phyloP scores from a whole-genome alignment of 441 rosid genomes.

The Aquilaria agallochum region DNA sequence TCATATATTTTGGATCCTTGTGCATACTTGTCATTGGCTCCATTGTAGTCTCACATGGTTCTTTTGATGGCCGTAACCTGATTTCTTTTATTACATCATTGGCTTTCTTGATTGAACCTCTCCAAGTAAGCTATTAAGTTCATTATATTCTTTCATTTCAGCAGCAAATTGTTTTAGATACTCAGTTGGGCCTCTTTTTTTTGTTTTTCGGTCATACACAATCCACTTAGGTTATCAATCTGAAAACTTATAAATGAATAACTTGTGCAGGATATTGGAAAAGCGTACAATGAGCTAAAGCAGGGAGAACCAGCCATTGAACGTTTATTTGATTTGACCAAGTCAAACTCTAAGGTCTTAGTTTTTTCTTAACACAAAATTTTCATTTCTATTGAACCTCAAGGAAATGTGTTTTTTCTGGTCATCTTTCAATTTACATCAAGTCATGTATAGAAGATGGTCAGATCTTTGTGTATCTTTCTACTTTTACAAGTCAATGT shows the following conservation, averaged over 20 bases:
- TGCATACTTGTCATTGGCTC: slow-evolving; percentile 66
- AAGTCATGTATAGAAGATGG: too few species aligned
- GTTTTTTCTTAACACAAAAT: too few species aligned
- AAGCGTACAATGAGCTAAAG: slow-evolving; percentile 94
- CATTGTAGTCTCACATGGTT: slow-evolving; percentile 55
- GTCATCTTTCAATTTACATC: too few species aligned
- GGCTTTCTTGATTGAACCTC: slow-evolving; percentile 81
- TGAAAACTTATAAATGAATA: slow-evolving; percentile 19
- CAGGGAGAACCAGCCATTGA: slow-evolving; percentile 93
- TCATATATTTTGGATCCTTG: slow-evolving; percentile 68
- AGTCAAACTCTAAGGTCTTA: slow-evolving; percentile 55
- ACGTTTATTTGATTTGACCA: slow-evolving; percentile 69
- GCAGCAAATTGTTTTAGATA: neutral
- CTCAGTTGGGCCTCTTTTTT: neutral
- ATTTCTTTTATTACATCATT: slow-evolving; percentile 82
- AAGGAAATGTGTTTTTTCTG: too few species aligned
- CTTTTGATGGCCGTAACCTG: slow-evolving; percentile 54
- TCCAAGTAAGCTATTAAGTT: slow-evolving; percentile 53
- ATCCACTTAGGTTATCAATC: slow-evolving; percentile 23
- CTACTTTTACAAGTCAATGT: too few species aligned
- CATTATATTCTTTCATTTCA: slow-evolving; percentile 8
- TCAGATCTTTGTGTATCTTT: too few species aligned
- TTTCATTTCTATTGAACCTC: too few species aligned
- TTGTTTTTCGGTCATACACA: neutral
- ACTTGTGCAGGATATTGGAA: slow-evolving; percentile 64